Percentiles rank a stretch among this genome's conserved stretches.
phyloP scores from a whole-genome alignment of 345 rosid species.

The Populus nigra region DNA sequence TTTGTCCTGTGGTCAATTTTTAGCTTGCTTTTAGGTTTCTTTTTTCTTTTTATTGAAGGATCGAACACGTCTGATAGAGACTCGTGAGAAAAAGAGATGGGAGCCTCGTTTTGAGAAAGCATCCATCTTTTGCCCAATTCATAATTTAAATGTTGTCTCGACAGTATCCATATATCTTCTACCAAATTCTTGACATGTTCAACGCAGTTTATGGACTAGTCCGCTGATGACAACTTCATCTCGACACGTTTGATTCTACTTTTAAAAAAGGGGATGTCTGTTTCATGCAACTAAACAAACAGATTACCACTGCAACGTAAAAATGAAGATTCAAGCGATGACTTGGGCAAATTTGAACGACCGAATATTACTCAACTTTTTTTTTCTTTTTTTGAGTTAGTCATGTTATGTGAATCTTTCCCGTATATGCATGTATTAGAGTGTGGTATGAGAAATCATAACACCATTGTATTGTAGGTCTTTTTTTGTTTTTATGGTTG shows the following conservation, averaged over 20 bases:
- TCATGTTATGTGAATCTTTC: neutral
- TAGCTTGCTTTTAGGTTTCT: neutral
- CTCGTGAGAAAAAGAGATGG: neutral
- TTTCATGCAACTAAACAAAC: neutral
- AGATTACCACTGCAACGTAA: neutral
- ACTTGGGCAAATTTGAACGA: neutral
- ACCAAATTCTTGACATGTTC: neutral
- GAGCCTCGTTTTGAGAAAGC: neutral
- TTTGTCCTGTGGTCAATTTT: neutral
- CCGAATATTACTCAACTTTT: neutral
- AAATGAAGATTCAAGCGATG: neutral
- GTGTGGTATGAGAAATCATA: too few relatives aligned
- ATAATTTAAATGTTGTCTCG: neutral
- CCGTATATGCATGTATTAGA: fast-evolving
- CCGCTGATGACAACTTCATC: neutral
- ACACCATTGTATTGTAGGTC: too few relatives aligned
- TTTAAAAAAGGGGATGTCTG: neutral
- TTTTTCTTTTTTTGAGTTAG: neutral
- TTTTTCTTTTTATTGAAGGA: too few relatives aligned
- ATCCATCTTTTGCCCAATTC: neutral
- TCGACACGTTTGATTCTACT: neutral
- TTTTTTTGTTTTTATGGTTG: too few relatives aligned
- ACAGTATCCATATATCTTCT: neutral
- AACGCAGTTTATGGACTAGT: neutral
- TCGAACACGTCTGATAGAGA: neutral